These are phyloP conservation scores for Penicillium verhagenii DNA, from an alignment of 495 filamentous ascomycete species.

Conservation along the genomic window DNA sequence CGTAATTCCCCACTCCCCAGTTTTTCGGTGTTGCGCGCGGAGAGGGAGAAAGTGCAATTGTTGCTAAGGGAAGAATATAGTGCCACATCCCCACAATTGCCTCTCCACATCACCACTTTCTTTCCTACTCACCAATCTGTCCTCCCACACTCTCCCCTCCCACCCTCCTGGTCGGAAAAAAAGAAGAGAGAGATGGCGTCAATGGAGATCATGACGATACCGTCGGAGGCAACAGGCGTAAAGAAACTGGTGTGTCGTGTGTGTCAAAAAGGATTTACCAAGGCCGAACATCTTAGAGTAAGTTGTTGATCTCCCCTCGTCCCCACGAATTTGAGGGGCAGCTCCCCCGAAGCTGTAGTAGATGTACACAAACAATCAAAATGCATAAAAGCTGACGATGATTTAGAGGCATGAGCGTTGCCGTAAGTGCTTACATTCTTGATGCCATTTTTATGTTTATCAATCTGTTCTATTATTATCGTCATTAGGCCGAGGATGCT, in stretches of 20 bases:
- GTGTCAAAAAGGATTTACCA: conserved; percentile 46
- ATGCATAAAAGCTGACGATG: conserved; percentile 17
- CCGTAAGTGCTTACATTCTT: conserved; percentile 34
- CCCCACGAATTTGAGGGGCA: conserved; percentile 20
- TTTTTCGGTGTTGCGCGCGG: neutral
- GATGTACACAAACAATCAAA: no score
- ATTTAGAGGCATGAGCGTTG: conserved; percentile 46
- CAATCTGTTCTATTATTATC: neutral
- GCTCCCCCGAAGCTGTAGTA: neutral
- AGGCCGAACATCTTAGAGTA: conserved; percentile 48
- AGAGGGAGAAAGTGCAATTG: neutral
- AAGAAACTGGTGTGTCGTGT: conserved; percentile 42
- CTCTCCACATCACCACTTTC: conserved; percentile 16
- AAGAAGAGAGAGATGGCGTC: conserved; percentile 9
- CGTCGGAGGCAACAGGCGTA: conserved; percentile 11
- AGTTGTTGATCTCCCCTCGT: conserved; percentile 3
- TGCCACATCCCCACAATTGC: conserved; percentile 23
- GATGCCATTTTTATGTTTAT: neutral
- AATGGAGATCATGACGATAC: conserved; percentile 21
- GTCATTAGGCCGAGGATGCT: neutral
- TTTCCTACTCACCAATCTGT: neutral
- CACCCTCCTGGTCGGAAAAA: conserved; percentile 11
- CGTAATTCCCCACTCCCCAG: neutral
- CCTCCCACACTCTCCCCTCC: neutral
- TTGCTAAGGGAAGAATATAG: conserved; percentile 2